Percentiles rank a stretch among this genome's conserved stretches.
Conservation (phyloP, 306 rosid species). For the Cucurbita argyrosperma region DNA sequence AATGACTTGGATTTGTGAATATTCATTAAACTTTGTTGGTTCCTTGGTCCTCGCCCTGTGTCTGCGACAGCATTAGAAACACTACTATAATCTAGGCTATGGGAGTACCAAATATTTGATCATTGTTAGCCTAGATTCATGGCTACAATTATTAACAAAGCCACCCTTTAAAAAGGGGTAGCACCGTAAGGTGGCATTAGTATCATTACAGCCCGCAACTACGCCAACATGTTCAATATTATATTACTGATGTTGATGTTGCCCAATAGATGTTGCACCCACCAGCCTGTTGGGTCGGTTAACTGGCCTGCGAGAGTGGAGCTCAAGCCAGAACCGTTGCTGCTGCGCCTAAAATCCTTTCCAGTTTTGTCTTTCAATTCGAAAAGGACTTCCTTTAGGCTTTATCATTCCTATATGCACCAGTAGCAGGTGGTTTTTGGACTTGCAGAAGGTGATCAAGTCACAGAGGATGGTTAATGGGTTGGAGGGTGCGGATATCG, state of each 20-base stretch:
- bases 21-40: neutral
- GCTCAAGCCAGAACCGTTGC: constrained; percentile 35
- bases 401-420: constrained; percentile 32
- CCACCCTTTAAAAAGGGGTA: neutral
- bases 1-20: neutral
- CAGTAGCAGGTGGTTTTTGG: constrained; percentile 27
- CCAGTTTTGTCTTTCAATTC: constrained; percentile 12
- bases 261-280: constrained; percentile 3
- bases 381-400: constrained; percentile 8
- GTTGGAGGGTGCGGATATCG: constrained; percentile 23
- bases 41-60: neutral
- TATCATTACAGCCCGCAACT: constrained; percentile 1
- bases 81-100: neutral
- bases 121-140: constrained; percentile 3
- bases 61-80: neutral
- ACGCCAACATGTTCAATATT: constrained; percentile 1
- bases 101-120: neutral
- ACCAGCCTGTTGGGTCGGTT: constrained; percentile 55
- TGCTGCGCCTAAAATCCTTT: constrained; percentile 28
- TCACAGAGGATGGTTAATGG: constrained; percentile 26
- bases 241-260: constrained; percentile 2
- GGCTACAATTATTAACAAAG: constrained; percentile 1
- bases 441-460: constrained; percentile 22
- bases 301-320: constrained; percentile 55
- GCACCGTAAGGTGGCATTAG: constrained; percentile 17